These are phyloP conservation scores for Cyberlindnera bimundalis DNA, from an alignment of 805 yeast genomes.

Conservation along the genomic window DNA sequence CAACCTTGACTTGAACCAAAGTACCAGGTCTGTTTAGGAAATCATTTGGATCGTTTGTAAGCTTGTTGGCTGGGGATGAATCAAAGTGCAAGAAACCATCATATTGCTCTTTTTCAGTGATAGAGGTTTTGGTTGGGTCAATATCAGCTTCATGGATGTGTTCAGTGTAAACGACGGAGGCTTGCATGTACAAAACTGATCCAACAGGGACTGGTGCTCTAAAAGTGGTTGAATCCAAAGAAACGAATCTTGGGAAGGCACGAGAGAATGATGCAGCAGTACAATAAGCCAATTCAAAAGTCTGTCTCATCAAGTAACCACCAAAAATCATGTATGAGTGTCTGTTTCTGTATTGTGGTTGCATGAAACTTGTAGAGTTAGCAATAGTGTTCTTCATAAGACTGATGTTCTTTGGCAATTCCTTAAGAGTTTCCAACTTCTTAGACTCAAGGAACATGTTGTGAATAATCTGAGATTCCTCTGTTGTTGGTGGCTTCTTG, in stretches of 20 bases:
- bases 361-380: slow-evolving; percentile 83
- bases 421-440: slow-evolving; percentile 30
- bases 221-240: slow-evolving; percentile 88
- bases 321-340: slow-evolving; percentile 95
- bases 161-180: slow-evolving; percentile 83
- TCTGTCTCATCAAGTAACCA: slow-evolving; percentile 87
- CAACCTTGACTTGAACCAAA: slow-evolving; percentile 84
- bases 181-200: slow-evolving; percentile 76
- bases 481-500: slow-evolving; percentile 69
- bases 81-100: slow-evolving; percentile 42
- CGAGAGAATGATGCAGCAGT: slow-evolving; percentile 86
- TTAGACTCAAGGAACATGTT: slow-evolving; percentile 63
- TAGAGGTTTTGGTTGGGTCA: slow-evolving; percentile 6
- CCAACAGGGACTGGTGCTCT: slow-evolving; percentile 96
- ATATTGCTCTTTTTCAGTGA: slow-evolving; percentile 20
- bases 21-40: slow-evolving; percentile 79
- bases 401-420: slow-evolving; percentile 47
- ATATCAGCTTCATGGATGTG: slow-evolving; percentile 49
- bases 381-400: slow-evolving; percentile 72
- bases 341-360: slow-evolving; percentile 93
- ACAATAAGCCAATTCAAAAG: slow-evolving; percentile 92
- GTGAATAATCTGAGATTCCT: slow-evolving; percentile 73
- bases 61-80: slow-evolving; percentile 54
- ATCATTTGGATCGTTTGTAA: slow-evolving; percentile 48
- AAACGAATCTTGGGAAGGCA: slow-evolving; percentile 83